phyloP scores from a whole-genome alignment of 495 filamentous ascomycete genomes.

The Tuber borchii region DNA sequence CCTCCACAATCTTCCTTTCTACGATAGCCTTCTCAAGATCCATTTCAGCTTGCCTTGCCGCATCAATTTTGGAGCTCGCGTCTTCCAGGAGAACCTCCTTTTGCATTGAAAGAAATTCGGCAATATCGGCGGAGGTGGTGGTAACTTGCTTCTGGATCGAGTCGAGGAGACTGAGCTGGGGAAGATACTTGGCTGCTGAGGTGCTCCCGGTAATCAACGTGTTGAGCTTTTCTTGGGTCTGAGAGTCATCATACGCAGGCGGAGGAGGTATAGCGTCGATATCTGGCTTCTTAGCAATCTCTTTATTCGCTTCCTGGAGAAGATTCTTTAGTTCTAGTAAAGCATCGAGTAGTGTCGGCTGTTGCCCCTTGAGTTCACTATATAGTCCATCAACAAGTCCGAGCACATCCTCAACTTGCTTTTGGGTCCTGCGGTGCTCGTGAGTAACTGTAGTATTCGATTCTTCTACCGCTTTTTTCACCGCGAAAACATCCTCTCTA shows the following conservation, averaged over 20 bases:
- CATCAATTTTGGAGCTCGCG: constrained; percentile 68
- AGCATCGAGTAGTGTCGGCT: constrained; percentile 37
- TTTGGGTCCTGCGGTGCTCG: constrained; percentile 37
- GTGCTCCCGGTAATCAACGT: constrained; percentile 64
- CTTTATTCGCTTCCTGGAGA: constrained; percentile 38
- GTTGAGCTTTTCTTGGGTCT: constrained; percentile 79
- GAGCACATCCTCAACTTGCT: constrained; percentile 37
- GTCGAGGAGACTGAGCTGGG: constrained; percentile 69
- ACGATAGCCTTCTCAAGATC: constrained; percentile 70
- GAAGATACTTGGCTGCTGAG: constrained; percentile 51
- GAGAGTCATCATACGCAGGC: constrained; percentile 58
- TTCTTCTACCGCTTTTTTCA: constrained; percentile 39
- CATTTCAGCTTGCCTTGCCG: constrained; percentile 72
- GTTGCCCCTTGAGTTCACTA: constrained; percentile 39
- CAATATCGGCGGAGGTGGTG: constrained; percentile 75
- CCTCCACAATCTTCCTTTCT: constrained; percentile 72
- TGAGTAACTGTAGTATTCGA: constrained; percentile 20
- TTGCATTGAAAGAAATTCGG: constrained; percentile 75
- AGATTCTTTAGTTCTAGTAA: constrained; percentile 43
- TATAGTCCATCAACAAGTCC: constrained; percentile 37
- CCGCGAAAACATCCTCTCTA: constrained; percentile 42
- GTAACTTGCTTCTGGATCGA: constrained; percentile 85
- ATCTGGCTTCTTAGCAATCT: constrained; percentile 32
- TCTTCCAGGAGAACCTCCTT: constrained; percentile 71
- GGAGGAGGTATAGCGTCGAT: constrained; percentile 38